Evolutionary conservation across 306 rosid species (phyloP), one percentile per base, ranked within the genome.

Genomic region (Vicia sativa): DNA sequence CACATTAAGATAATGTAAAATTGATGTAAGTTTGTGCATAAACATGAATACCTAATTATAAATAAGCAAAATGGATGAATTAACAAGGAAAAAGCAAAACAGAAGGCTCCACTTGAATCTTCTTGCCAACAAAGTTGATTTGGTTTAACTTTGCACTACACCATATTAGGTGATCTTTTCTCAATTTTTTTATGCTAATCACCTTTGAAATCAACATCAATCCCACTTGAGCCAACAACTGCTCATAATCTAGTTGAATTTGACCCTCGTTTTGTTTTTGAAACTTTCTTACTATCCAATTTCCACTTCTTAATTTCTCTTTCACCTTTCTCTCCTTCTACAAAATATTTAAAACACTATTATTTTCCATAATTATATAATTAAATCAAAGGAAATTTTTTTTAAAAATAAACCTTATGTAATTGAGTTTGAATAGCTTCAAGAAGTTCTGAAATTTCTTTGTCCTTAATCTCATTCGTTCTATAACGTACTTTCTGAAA

Each of bases 71-170:
- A 50, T 41, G 9, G 6, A 59, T 16, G 63, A 65, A 29, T 87
- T 80, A 92, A 79, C 91, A 89, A 67, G 96, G 98, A 65, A 87
- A 86, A 58, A 87, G 87, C 78, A 78, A 67, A 78, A 87, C 79
- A 0, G 87, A 78, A 49, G 96, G 86, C 39, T 92, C 89, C 74
- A 89, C 71, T 49, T 74, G 85, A 29, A 72, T 73, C 80, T 77
- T 78, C 68, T 76, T 82, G 71, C 68, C 78, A 61, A 75, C 75
- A 65, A 89, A 80, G 28, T 62, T 79, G 53, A 89, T 73, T 25
- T 74, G 76, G 26, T 68, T 74, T 28, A 92, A 71, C 68, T 92
- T 92, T 48, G 80, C 85, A 44, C 18, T 71, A 43, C 95, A 92
- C 98, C 98, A 89, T 21, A 83, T 53, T 21, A 89, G 41, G 11